These are phyloP conservation scores for Euphorbia neoarborescens DNA, from an alignment of 441 rosid genomes.

Conservation along the genomic window DNA sequence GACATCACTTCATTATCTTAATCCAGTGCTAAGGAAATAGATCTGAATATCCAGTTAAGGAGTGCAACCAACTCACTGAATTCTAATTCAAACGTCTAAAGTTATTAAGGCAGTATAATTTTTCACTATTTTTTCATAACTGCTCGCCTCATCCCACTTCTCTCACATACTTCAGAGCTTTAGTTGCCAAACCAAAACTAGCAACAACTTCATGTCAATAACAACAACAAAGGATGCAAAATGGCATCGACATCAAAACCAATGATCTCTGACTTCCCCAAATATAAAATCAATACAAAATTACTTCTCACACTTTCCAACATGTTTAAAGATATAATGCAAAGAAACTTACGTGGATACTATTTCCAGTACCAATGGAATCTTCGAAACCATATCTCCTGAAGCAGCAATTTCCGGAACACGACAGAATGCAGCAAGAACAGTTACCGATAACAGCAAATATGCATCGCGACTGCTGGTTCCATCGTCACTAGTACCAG, in stretches of 20 bases:
- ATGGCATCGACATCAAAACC: not conserved
- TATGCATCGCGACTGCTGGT: constrained; percentile 53
- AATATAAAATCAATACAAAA: not conserved
- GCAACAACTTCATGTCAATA: not conserved
- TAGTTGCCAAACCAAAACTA: not conserved
- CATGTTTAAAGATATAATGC: not conserved
- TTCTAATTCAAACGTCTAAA: not conserved
- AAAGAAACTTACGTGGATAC: constrained; percentile 44
- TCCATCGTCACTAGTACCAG: constrained; percentile 23
- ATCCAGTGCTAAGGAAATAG: not conserved
- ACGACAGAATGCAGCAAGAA: constrained; percentile 75
- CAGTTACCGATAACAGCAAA: constrained; percentile 58
- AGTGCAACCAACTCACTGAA: not conserved
- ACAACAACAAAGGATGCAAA: not conserved
- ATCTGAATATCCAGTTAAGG: not conserved
- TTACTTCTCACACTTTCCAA: not conserved
- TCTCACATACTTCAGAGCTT: not conserved
- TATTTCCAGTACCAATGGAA: constrained; percentile 56
- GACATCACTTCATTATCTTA: not conserved
- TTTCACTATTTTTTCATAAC: not conserved
- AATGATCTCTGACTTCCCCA: not conserved
- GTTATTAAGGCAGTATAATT: not conserved
- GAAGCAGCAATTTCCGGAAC: constrained; percentile 70
- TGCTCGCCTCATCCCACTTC: not conserved
- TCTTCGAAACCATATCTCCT: constrained; percentile 55